phyloP scores from a whole-genome alignment of 1,284 basidiomycete species.

The Tilletiaria anomala region DNA sequence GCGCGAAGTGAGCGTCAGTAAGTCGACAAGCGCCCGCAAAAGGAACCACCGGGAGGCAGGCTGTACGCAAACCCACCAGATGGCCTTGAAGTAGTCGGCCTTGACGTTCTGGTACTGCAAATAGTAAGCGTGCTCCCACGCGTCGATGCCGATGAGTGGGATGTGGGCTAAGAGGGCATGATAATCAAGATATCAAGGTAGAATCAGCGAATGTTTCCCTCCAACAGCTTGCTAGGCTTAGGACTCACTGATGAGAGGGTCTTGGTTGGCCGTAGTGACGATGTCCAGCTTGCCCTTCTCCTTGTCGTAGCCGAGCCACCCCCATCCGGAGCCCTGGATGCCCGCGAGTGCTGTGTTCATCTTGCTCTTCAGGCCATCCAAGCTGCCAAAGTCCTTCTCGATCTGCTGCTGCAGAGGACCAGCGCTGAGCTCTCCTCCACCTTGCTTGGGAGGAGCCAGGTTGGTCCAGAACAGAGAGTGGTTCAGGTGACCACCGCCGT shows the following conservation, averaged over 20 bases:
- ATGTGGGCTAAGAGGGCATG: slow-evolving; percentile 60
- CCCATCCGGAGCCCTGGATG: slow-evolving; percentile 38
- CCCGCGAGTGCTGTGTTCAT: slow-evolving; percentile 40
- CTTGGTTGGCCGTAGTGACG: slow-evolving; percentile 36
- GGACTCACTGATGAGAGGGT: slow-evolving; percentile 24
- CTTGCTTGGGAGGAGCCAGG: slow-evolving; percentile 25
- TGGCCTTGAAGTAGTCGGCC: slow-evolving; percentile 37
- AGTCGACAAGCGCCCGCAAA: background rate
- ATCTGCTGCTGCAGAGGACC: slow-evolving; percentile 33
- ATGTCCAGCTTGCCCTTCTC: slow-evolving; percentile 27
- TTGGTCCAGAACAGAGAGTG: slow-evolving; percentile 39
- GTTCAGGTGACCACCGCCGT: slow-evolving; percentile 35
- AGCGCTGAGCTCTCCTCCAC: slow-evolving; percentile 27
- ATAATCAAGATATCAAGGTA: too few relatives aligned
- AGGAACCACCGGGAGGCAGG: background rate
- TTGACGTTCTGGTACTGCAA: slow-evolving; percentile 38
- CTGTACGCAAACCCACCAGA: slow-evolving; percentile 13
- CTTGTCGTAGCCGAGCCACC: slow-evolving; percentile 33
- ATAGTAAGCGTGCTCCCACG: slow-evolving; percentile 30
- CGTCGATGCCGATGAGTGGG: slow-evolving; percentile 36
- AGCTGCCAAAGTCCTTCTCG: slow-evolving; percentile 32
- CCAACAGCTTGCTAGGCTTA: too few relatives aligned
- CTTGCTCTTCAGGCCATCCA: slow-evolving; percentile 29
- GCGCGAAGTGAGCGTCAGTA: background rate
- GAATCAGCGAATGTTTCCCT: too few relatives aligned